phyloP scores from a whole-genome alignment of 164 flowering plant species.

The Vitis amurensis region DNA sequence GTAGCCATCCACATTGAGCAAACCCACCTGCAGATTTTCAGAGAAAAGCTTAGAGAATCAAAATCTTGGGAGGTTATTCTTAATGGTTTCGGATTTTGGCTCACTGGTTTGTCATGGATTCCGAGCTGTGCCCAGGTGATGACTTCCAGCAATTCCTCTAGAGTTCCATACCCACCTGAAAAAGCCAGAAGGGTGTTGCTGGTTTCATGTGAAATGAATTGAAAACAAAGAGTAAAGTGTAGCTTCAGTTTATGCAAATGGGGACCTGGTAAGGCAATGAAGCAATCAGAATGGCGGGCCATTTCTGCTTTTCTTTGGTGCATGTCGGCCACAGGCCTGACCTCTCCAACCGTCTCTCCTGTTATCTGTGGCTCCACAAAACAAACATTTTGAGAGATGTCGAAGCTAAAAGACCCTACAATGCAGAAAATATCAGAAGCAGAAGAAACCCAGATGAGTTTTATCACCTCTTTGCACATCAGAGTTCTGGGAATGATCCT shows the following conservation, averaged over 20 bases:
- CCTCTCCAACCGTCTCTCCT: conserved; percentile 69
- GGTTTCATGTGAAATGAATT: no score
- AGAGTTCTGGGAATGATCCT: conserved; percentile 55
- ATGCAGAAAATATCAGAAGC: background rate
- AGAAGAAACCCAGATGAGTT: background rate
- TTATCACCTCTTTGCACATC: conserved; percentile 51
- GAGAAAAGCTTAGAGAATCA: background rate
- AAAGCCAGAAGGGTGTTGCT: background rate
- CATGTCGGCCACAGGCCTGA: conserved; percentile 55
- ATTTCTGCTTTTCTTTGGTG: conserved; percentile 69
- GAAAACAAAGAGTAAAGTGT: background rate
- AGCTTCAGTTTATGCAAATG: no score
- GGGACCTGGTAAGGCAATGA: conserved; percentile 63
- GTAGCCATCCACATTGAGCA: conserved; percentile 74
- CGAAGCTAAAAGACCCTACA: no score
- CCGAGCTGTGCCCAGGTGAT: conserved; percentile 81
- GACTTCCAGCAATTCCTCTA: conserved; percentile 66
- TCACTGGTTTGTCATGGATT: conserved; percentile 69
- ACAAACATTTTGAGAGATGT: background rate
- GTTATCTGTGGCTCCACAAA: conserved; percentile 36
- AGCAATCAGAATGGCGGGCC: conserved; percentile 61
- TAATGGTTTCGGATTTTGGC: no score
- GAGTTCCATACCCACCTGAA: conserved; percentile 70
- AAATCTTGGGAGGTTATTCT: background rate
- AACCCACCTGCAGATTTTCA: conserved; percentile 47